A percentile compares a stretch with the other conserved stretches of the same genome.
Conservation (phyloP, 179 eudicot genomes). For the Heliamphora pulchella region DNA sequence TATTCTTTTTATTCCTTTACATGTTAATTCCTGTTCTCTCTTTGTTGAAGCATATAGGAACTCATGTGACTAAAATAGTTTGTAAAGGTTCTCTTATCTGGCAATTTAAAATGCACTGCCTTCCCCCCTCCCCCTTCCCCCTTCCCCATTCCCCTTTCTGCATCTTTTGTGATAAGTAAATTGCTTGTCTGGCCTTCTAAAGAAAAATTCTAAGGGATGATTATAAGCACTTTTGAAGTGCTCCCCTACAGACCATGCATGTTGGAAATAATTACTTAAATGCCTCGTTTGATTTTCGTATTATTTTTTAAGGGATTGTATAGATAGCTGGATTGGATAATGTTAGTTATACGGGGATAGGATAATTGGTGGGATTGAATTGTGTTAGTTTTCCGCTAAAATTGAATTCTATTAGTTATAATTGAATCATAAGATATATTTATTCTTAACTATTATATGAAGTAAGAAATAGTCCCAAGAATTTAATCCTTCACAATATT, state of each 20-base stretch:
- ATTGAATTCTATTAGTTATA: too few relatives aligned
- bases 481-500: too few relatives aligned
- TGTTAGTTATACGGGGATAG: too few relatives aligned
- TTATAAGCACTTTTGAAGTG: background rate
- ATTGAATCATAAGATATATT: too few relatives aligned
- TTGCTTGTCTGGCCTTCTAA: background rate
- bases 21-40: background rate
- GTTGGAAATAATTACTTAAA: slow-evolving; percentile 4
- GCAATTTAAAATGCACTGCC: background rate
- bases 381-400: too few relatives aligned
- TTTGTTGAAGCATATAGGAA: background rate
- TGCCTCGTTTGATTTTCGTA: background rate
- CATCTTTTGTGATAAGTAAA: background rate
- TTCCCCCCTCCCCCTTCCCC: too few relatives aligned
- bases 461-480: too few relatives aligned
- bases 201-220: background rate
- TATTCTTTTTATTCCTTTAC: background rate
- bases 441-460: too few relatives aligned
- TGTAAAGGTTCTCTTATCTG: background rate
- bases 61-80: background rate
- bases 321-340: too few relatives aligned
- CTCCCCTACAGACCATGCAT: background rate
- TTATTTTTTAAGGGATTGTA: background rate
- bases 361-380: too few relatives aligned
- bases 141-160: background rate